Evolutionary conservation across 805 yeast genomes (phyloP), one percentile per base, ranked within the genome.

Genomic region (Jamesozyma lodderae): DNA sequence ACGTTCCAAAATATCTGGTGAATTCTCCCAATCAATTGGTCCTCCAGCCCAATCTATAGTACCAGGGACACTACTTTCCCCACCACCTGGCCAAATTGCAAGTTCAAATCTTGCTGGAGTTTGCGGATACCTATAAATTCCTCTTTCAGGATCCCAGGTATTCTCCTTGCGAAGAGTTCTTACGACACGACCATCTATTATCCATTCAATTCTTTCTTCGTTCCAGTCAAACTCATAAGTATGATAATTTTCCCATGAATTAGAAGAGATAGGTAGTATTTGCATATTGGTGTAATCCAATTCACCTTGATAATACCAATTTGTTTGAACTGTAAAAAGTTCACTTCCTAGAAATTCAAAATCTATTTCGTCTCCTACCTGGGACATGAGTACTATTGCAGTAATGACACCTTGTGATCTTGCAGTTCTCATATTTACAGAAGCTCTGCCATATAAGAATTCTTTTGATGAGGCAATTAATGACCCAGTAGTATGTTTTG

Each of bases 11-110:
- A 87, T 75, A 59, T 86, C 96, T 1, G 70, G 63, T 5, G 88
- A 70, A 57, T 49, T 52, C 13, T 81, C 66, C 96, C 96, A 90
- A 64, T 85, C 72, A 39, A 90, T 75, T 8, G 45, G 63, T 55
- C 96, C 97, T 53, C 96, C 96, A 15, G 95, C 86, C 90, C 90
- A 88, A 40, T 69, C 77, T 38, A 76, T 68, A 2, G 90, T 81
- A 57, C 90, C 90, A 8, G 62, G 57, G 22, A 70, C 73, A 51
- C 69, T 72, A 19, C 60, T 44, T 15, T 68, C 53, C 40, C 63
- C 66, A 45, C 88, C 88, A 56, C 76, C 90, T 2, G 90, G 87
- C 90, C 90, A 82, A 36, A 82, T 56, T 2, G 90, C 81, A 25
- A 81, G 61, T 54, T 83, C 86, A 36, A 88, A 62, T 52, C 83